Conservation (phyloP, 805 yeast species). For the Candida ortonii region DNA sequence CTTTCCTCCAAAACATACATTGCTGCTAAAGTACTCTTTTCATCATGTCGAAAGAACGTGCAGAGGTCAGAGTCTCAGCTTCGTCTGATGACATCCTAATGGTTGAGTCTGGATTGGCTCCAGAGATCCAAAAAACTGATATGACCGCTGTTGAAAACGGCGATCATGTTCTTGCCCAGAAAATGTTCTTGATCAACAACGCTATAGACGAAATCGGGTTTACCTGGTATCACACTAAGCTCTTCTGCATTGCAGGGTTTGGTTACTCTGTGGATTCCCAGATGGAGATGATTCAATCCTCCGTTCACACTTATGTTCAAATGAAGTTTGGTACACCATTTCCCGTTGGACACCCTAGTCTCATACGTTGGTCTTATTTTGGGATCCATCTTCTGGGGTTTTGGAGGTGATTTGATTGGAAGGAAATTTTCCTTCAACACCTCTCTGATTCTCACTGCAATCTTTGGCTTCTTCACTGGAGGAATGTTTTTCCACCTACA, state of each 20-base stretch:
- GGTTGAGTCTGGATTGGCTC: constrained; percentile 12
- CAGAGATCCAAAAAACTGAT: constrained; percentile 14
- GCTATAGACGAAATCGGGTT: constrained; percentile 56
- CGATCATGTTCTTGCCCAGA: constrained; percentile 37
- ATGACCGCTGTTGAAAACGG: constrained; percentile 20
- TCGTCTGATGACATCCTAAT: too few species aligned
- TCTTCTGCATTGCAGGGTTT: constrained; percentile 45
- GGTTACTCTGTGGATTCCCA: constrained; percentile 51
- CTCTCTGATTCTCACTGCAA: constrained; percentile 43
- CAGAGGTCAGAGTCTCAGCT: too few species aligned
- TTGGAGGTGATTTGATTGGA: constrained; percentile 52
- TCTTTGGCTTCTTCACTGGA: constrained; percentile 47
- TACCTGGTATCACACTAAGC: constrained; percentile 46
- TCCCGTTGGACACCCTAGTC: constrained; percentile 40
- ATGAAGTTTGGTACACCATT: constrained; percentile 39
- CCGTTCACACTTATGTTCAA: constrained; percentile 41
- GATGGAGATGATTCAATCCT: constrained; percentile 39
- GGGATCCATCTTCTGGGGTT: constrained; percentile 55
- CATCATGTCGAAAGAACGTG: too few species aligned
- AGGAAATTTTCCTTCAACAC: constrained; percentile 46
- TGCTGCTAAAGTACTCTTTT: too few species aligned
- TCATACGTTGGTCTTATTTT: constrained; percentile 44
- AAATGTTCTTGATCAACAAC: constrained; percentile 40
- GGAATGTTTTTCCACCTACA: constrained; percentile 47
- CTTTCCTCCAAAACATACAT: too few species aligned